Conservation (phyloP, 1,284 basidiomycete species). For the Heimioporus punctisporus region DNA sequence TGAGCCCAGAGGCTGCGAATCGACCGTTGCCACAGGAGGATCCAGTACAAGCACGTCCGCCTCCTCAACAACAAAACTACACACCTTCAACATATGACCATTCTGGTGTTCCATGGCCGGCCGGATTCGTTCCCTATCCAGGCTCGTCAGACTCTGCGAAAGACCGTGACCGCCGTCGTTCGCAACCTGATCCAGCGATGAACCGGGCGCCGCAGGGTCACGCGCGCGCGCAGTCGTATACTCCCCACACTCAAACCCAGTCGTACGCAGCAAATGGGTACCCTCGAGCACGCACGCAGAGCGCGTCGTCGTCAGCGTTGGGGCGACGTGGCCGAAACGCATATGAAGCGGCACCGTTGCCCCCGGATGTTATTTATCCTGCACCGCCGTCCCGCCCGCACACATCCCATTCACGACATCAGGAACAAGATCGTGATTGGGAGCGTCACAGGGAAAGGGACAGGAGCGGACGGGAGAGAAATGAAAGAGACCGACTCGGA, state of each 20-base stretch:
- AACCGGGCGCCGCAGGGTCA: neutral
- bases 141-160: neutral
- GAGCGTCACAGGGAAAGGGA: constrained; percentile 1
- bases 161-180: neutral
- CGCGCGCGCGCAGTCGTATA: neutral
- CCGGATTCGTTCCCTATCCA: constrained; percentile 19
- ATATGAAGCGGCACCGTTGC: constrained; percentile 36
- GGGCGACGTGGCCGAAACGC: neutral
- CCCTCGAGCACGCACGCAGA: constrained; percentile 14
- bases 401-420: constrained; percentile 23
- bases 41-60: constrained; percentile 36
- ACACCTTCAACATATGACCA: constrained; percentile 11
- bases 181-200: neutral
- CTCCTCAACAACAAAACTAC: constrained; percentile 17
- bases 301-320: constrained; percentile 5
- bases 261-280: neutral
- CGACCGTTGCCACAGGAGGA: constrained; percentile 27
- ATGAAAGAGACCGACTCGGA: neutral
- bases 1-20: constrained; percentile 34
- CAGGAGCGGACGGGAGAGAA: neutral
- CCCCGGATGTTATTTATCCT: constrained; percentile 33
- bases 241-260: neutral
- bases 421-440: constrained; percentile 1
- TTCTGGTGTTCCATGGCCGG: constrained; percentile 11
- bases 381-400: constrained; percentile 28